These are phyloP conservation scores for Wickerhamiella nectarea DNA, from an alignment of 805 yeast genomes.

Conservation along the genomic window DNA sequence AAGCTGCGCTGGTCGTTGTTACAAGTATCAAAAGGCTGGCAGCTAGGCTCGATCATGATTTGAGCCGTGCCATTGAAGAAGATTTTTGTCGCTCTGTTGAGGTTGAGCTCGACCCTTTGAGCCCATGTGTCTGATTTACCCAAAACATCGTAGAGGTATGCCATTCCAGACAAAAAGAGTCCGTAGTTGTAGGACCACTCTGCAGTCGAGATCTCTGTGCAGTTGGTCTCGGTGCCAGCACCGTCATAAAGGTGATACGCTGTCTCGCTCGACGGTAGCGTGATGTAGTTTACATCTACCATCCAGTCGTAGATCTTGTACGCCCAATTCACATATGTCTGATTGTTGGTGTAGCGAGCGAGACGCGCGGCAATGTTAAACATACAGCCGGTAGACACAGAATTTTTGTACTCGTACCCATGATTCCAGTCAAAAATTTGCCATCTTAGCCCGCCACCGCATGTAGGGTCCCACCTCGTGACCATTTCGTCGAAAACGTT, in stretches of 20 bases:
- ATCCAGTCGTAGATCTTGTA: slow-evolving; percentile 65
- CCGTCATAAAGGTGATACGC: slow-evolving; percentile 54
- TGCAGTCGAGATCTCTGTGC: slow-evolving; percentile 36
- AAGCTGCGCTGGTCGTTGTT: slow-evolving; percentile 59
- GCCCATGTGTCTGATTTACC: slow-evolving; percentile 32
- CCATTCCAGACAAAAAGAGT: slow-evolving; percentile 46
- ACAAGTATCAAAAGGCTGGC: slow-evolving; percentile 42
- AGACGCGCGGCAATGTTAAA: slow-evolving; percentile 73
- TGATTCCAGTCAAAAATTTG: slow-evolving; percentile 80
- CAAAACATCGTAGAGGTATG: slow-evolving; percentile 5
- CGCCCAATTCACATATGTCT: slow-evolving; percentile 56
- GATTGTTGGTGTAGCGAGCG: slow-evolving; percentile 63
- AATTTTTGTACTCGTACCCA: slow-evolving; percentile 75
- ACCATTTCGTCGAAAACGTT: slow-evolving; percentile 75
- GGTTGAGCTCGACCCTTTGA: slow-evolving; percentile 35
- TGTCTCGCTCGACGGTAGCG: slow-evolving; percentile 13
- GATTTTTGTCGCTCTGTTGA: slow-evolving; percentile 30
- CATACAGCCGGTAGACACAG: slow-evolving; percentile 68
- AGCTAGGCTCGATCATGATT: slow-evolving; percentile 56
- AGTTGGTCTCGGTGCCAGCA: slow-evolving; percentile 35
- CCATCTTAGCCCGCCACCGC: slow-evolving; percentile 76
- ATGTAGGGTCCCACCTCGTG: slow-evolving; percentile 49
- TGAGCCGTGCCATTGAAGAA: slow-evolving; percentile 34
- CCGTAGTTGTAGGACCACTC: slow-evolving; percentile 73
- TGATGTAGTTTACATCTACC: slow-evolving; percentile 33